Base-by-base conservation (phyloP, 1,284 basidiomycete genomes). In the Puccinia novopanici region DNA sequence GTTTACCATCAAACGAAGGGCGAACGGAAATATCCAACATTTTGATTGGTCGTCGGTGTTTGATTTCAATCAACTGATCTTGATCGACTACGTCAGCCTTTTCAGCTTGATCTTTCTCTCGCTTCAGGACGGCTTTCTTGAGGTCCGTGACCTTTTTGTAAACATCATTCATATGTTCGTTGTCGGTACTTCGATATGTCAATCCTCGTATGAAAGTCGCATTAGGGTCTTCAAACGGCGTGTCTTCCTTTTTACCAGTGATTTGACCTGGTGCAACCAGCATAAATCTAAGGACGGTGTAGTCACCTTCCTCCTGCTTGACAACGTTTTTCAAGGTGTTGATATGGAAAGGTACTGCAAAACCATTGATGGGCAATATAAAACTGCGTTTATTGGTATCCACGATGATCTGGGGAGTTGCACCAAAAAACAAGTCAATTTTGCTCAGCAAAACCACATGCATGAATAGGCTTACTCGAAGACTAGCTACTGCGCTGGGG, bases 241-340 rank as follows among this genome's bases (percentile, higher is more conserved):
- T 98, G 83, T 99, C 97, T 85, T 99, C 97, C 87, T 99, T 99
- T 88, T 97, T 98, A 55, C 97, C 97, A 0, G 94, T 92, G 68
- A 98, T 91, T 85, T 98, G 95, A 70, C 97, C 97, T 0, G 97
- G 97, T 0, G 95, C 97, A 86, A 98, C 95, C 88, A 99, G 98
- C 87, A 99, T 99, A 87, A 99, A 95, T 4, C 97, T 91, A 80
- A 99, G 89, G 82, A 94, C 94, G 0, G 95, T 96, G 85, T 92
- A 93, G 76, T 98, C 94, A 10, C 93, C 94, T 86, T 99, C 97
- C 83, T 99, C 96, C 83, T 91, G 96, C 88, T 99, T 99, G 88
- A 92, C 95, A 50, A 92, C 93, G 85, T 98, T 99, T 87, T 99
- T 99, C 83, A 99, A 93, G 0, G 95, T 95, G 84, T 97, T 97